Evolutionary conservation across 2,329 filamentous ascomycete species (phyloP).

Genomic region (Zasmidium angulare): DNA sequence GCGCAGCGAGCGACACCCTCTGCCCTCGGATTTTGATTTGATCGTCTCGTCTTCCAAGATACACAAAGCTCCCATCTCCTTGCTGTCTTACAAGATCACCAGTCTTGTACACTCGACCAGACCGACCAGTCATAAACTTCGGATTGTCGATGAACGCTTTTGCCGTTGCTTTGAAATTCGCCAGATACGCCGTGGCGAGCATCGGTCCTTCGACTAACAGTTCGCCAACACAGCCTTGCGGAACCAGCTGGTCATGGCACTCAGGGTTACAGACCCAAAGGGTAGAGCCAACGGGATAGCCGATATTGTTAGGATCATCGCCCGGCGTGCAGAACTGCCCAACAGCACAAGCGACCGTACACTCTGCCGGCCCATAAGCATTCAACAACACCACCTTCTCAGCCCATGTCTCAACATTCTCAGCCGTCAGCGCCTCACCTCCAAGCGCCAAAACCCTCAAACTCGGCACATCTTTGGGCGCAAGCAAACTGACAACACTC

Average conservation of each 20-base stretch:
- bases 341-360: not conserved
- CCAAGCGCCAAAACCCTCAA: not conserved
- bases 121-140: not conserved
- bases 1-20: too few relatives aligned
- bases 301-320: not conserved
- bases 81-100: slow-evolving; percentile 26
- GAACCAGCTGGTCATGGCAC: slow-evolving; percentile 9
- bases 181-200: not conserved
- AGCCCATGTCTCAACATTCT: not conserved
- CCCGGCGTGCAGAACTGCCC: not conserved
- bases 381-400: not conserved
- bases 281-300: not conserved
- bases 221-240: slow-evolving; percentile 1
- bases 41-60: too few relatives aligned
- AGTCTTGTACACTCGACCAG: slow-evolving; percentile 6
- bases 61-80: too few relatives aligned
- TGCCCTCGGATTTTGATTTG: too few relatives aligned
- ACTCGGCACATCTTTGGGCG: slow-evolving; percentile 42
- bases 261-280: slow-evolving; percentile 4
- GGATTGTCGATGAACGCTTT: slow-evolving; percentile 32
- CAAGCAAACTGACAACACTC: slow-evolving; percentile 51
- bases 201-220: slow-evolving; percentile 1
- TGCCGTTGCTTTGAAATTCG: slow-evolving; percentile 25
- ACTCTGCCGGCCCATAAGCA: not conserved
- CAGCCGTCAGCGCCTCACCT: slow-evolving; percentile 2